Base-by-base conservation (phyloP, 1,284 basidiomycete species). In the Phaffia rhodozyma region DNA sequence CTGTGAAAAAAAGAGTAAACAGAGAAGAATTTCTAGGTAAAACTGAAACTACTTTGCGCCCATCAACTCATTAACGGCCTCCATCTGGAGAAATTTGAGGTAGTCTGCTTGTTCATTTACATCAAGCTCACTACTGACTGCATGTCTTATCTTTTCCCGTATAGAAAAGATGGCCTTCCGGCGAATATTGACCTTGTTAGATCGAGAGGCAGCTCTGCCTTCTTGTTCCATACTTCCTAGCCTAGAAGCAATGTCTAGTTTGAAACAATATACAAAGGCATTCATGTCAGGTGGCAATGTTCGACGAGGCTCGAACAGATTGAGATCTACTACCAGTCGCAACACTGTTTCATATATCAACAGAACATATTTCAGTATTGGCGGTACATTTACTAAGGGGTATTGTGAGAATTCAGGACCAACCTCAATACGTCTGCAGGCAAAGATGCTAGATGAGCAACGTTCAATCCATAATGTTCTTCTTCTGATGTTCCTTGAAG, bases 371-470 rank as follows among this genome's bases (percentile, higher is more conserved):
- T 13, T 27, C 11, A 27, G 25, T 20, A 18, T 20, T 32, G 6
- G 6, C 25, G 18, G 6, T 13, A 53, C 11, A 27, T 27, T 13
- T 53, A 2, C 18, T 9, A 32, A 13, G 25, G 18, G 5, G 25
- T 53, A 53, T 2, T 18, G 18, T 53, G 18, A 32, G 11, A 18
- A 13, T 53, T 53, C 9, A 16, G 2, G 16, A 43, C 38, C 16
- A 11, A 43, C 5, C 27, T 18, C 21, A 65, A 48, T 9, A 65
- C 59, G 34, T 65, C 63, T 1, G 47, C 9, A n/a, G 63, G 63
- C 27, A 65, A 32, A 1, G 91, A 86, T 0, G 89, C 90, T 1
- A 92, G 80, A 55, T 83, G 82, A 20, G 91, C 90, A 29, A 93
- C 81, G 68, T 92, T 87, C 13, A 96, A 77, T 1, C 91, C 91